A percentile compares a stretch with the other conserved stretches of the same genome.
These are phyloP conservation scores for Axilococcus clingmanii DNA, from an alignment of 139 green algal species.

Conservation along the genomic window DNA sequence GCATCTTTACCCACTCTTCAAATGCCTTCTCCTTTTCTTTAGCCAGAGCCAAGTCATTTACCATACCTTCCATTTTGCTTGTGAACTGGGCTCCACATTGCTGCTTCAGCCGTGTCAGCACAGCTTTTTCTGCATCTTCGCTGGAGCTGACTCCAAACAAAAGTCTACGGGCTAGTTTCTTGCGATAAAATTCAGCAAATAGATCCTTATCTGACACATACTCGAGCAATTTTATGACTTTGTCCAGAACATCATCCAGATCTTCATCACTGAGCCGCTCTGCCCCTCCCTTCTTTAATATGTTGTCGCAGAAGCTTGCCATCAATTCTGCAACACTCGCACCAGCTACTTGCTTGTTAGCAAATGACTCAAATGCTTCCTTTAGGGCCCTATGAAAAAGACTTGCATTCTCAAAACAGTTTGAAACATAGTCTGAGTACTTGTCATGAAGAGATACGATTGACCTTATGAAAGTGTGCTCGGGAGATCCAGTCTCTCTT, in stretches of 20 bases:
- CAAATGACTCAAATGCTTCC: slow-evolving; percentile 98
- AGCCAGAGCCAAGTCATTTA: slow-evolving; percentile 79
- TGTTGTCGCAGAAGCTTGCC: slow-evolving; percentile 93
- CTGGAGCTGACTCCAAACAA: slow-evolving; percentile 21
- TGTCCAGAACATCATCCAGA: slow-evolving; percentile 90
- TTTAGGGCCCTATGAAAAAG: slow-evolving; percentile 97
- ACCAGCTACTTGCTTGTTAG: slow-evolving; percentile 91
- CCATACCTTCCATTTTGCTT: slow-evolving; percentile 94
- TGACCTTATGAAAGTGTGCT: slow-evolving; percentile 84
- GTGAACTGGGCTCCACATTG: slow-evolving; percentile 92
- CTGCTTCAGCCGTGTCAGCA: slow-evolving; percentile 95
- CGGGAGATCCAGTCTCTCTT: slow-evolving; percentile 15
- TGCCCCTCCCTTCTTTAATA: slow-evolving; percentile 86
- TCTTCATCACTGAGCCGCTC: slow-evolving; percentile 94
- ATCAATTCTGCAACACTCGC: slow-evolving; percentile 90
- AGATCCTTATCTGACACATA: slow-evolving; percentile 95
- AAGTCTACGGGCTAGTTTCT: slow-evolving; percentile 69
- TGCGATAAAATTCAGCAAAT: slow-evolving; percentile 95
- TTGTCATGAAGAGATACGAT: slow-evolving; percentile 96
- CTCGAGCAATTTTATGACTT: slow-evolving; percentile 94
- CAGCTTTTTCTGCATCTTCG: slow-evolving; percentile 92
- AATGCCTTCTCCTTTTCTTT: slow-evolving; percentile 82
- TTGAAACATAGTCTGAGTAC: slow-evolving; percentile 43
- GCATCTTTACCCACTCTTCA: slow-evolving; percentile 55
- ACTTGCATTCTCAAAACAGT: slow-evolving; percentile 60